Evolutionary conservation across 768 basidiomycete genomes (phyloP).

Genomic region (Lactarius indigo): DNA sequence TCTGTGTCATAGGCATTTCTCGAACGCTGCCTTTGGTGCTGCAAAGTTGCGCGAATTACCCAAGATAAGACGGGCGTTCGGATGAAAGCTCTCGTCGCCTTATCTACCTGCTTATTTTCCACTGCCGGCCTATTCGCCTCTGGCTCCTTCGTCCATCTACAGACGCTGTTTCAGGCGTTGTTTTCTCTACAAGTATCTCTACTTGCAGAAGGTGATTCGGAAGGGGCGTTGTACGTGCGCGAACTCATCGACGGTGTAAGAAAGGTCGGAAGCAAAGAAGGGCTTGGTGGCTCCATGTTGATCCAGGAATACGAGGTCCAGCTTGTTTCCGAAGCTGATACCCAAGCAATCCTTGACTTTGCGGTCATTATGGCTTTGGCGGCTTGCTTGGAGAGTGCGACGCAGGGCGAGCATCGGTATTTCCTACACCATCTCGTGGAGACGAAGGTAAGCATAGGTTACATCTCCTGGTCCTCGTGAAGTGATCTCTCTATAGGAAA

Average conservation of each 20-base stretch:
- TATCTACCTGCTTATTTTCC: slow-evolving; percentile 45
- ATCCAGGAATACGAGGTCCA: slow-evolving; percentile 49
- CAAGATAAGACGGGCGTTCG: slow-evolving; percentile 40
- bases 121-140: slow-evolving; percentile 42
- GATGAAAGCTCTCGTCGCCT: slow-evolving; percentile 46
- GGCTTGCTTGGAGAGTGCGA: slow-evolving; percentile 48
- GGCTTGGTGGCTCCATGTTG: slow-evolving; percentile 43
- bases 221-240: slow-evolving; percentile 38
- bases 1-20: slow-evolving; percentile 38
- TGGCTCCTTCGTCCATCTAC: slow-evolving; percentile 45
- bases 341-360: slow-evolving; percentile 39
- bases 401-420: slow-evolving; percentile 27
- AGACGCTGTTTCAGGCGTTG: slow-evolving; percentile 50
- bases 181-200: slow-evolving; percentile 48
- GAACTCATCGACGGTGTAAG: slow-evolving; percentile 46
- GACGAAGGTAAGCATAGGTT: slow-evolving; percentile 1
- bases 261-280: slow-evolving; percentile 47
- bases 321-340: slow-evolving; percentile 24
- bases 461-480: neutral
- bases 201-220: slow-evolving; percentile 22
- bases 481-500: slow-evolving; percentile 8
- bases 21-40: slow-evolving; percentile 69
- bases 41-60: slow-evolving; percentile 48
- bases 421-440: neutral
- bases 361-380: slow-evolving; percentile 41